phyloP scores from a whole-genome alignment of 768 basidiomycete species.

The Infundibulicybe gibba region DNA sequence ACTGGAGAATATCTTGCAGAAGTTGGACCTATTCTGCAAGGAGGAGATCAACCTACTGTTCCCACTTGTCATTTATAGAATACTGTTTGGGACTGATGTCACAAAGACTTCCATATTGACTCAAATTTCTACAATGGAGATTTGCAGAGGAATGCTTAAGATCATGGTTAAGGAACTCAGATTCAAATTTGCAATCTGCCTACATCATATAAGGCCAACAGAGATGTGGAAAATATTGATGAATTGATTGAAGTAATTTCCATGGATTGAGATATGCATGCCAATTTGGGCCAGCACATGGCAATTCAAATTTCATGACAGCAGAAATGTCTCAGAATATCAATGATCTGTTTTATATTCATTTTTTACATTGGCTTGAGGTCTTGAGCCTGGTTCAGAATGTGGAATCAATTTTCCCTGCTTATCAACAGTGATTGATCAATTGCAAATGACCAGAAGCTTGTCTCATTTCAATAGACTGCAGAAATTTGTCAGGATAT shows the following conservation, averaged over 20 bases:
- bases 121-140: not conserved
- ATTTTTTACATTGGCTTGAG: conserved; percentile 14
- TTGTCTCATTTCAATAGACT: not conserved
- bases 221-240: conserved; percentile 14
- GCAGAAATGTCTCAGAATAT: not conserved
- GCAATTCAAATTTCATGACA: too few relatives aligned
- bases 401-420: not conserved
- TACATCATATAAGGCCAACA: conserved; percentile 27
- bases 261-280: conserved; percentile 29
- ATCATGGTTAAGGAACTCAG: conserved; percentile 25
- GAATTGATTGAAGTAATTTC: conserved; percentile 18
- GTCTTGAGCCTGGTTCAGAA: conserved; percentile 7
- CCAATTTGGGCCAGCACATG: conserved; percentile 30
- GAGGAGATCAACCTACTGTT: too few relatives aligned
- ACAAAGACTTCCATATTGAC: too few relatives aligned
- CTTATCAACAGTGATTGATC: not conserved
- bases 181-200: conserved; percentile 37
- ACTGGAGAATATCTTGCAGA: too few relatives aligned
- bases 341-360: not conserved
- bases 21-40: too few relatives aligned
- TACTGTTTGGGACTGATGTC: not conserved
- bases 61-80: not conserved
- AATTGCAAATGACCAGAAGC: not conserved
- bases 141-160: conserved; percentile 23
- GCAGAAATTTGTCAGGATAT: conserved; percentile 10